These are phyloP conservation scores for Ophiocordyceps camponoti-floridani DNA, from an alignment of 2,329 filamentous ascomycete genomes.

Conservation along the genomic window DNA sequence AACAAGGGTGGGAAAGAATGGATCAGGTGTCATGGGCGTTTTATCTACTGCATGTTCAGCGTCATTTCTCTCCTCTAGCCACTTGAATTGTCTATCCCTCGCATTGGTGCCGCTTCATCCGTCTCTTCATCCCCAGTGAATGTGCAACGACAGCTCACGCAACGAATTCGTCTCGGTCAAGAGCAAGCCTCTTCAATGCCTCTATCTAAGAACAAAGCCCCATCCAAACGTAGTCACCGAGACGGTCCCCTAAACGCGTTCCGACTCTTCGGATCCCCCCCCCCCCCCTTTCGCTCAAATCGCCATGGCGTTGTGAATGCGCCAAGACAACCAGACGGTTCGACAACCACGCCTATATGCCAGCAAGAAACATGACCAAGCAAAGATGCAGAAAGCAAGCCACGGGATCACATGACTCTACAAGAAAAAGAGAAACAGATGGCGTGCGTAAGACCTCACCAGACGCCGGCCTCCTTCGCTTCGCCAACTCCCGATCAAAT, in stretches of 20 bases:
- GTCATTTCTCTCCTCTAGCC: neutral
- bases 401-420: too few species aligned
- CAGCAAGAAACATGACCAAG: too few species aligned
- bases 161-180: neutral
- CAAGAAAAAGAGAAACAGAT: neutral
- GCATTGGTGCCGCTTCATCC: neutral
- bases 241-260: neutral
- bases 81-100: neutral
- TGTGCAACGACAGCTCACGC: neutral
- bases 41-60: neutral
- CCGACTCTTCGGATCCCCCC: neutral
- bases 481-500: neutral
- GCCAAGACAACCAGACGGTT: too few species aligned
- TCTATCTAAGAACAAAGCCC: neutral
- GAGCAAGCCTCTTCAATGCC: neutral
- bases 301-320: too few species aligned
- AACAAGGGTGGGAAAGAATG: too few species aligned
- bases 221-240: neutral
- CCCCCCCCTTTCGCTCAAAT: too few species aligned
- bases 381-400: too few species aligned
- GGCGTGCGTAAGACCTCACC: neutral
- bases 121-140: neutral
- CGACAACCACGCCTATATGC: too few species aligned
- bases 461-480: constrained; percentile 2
- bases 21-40: neutral